Evolutionary conservation across 2,329 filamentous ascomycete genomes (phyloP).

Genomic region (Lasiodiplodia gonubiensis): DNA sequence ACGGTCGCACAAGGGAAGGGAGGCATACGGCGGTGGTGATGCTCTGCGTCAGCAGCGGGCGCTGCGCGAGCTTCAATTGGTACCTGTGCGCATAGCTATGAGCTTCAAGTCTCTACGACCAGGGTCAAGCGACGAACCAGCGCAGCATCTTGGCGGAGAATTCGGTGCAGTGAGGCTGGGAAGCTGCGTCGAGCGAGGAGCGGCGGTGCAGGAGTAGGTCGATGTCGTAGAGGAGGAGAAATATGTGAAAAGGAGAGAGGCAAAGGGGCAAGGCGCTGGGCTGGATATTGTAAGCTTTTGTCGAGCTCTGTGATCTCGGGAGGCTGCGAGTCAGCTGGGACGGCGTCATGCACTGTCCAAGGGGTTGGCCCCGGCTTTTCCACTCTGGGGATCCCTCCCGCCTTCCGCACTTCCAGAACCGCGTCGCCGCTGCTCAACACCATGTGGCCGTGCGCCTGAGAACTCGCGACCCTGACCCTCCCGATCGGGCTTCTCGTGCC

Average conservation of each 20-base stretch:
- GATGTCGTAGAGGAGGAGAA: neutral
- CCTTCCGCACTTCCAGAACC: neutral
- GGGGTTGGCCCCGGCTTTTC: conserved; percentile 13
- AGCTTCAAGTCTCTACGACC: conserved; percentile 30
- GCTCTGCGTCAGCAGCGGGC: conserved; percentile 88
- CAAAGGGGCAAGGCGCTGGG: neutral
- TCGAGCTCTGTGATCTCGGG: conserved; percentile 23
- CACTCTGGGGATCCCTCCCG: conserved; percentile 14
- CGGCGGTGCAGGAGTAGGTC: neutral
- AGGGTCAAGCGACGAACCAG: conserved; percentile 43
- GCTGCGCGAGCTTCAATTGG: conserved; percentile 77
- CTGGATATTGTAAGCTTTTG: conserved; percentile 18
- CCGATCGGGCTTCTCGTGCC: neutral
- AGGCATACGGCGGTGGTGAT: conserved; percentile 74
- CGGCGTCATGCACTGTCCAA: conserved; percentile 24
- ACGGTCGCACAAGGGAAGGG: neutral
- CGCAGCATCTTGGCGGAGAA: conserved; percentile 46
- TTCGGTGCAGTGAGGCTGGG: neutral
- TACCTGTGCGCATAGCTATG: conserved; percentile 64
- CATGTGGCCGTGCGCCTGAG: neutral
- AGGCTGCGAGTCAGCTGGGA: conserved; percentile 7
- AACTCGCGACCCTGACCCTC: no score
- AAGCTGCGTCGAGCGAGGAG: neutral
- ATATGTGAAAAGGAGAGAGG: neutral
- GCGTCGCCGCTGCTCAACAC: conserved; percentile 6